Evolutionary conservation across 768 basidiomycete genomes (phyloP).

Genomic region (Sporobolomyces roseus): DNA sequence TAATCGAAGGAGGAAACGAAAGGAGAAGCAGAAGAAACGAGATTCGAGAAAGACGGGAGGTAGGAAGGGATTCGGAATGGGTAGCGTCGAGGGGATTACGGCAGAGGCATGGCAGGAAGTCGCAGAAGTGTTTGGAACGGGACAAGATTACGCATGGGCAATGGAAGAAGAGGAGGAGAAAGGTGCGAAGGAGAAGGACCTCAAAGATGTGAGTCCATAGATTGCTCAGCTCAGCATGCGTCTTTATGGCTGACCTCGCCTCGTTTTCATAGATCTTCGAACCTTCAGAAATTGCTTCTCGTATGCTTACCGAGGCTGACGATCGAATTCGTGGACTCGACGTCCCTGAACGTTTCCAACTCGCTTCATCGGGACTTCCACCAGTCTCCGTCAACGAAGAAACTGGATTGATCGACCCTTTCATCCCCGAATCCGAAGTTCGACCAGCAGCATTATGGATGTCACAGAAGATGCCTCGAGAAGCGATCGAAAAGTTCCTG

Average conservation of each 20-base stretch:
- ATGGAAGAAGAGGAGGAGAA: constrained; percentile 70
- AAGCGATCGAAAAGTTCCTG: constrained; percentile 60
- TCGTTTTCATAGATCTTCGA: constrained; percentile 74
- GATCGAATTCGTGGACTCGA: constrained; percentile 84
- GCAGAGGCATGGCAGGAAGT: constrained; percentile 80
- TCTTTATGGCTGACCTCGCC: not conserved
- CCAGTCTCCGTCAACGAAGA: constrained; percentile 52
- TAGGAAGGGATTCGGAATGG: constrained; percentile 23
- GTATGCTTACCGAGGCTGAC: constrained; percentile 87
- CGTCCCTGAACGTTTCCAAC: constrained; percentile 71
- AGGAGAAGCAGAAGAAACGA: constrained; percentile 59
- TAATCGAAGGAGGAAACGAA: constrained; percentile 54
- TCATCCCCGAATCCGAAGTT: constrained; percentile 68
- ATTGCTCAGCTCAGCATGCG: not conserved
- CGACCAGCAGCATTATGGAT: constrained; percentile 84
- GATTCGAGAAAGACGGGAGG: constrained; percentile 64
- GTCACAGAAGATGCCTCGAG: constrained; percentile 66
- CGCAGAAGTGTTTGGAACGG: constrained; percentile 92
- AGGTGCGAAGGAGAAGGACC: constrained; percentile 71
- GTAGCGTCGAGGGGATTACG: constrained; percentile 34
- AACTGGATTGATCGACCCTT: constrained; percentile 46
- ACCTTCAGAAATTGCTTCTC: constrained; percentile 86
- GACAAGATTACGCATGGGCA: constrained; percentile 94
- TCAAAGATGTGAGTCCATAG: constrained; percentile 63
- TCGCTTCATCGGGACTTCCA: constrained; percentile 75